Evolutionary conservation across 2,329 filamentous ascomycete species (phyloP), one percentile per base, ranked within the genome.

Genomic region (Exophiala oligosperma): DNA sequence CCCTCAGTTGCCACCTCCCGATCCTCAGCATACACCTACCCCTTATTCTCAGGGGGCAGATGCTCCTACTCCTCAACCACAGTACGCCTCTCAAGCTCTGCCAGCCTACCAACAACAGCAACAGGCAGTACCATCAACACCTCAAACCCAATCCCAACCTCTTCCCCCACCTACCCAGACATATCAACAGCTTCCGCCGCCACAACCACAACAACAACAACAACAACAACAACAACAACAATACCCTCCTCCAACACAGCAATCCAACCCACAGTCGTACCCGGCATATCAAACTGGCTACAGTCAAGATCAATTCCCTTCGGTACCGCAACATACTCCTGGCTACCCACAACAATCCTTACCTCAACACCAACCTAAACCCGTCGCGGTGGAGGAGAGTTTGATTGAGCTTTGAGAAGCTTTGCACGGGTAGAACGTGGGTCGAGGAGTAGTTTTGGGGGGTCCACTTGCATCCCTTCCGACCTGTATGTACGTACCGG

Each of bases 361-460:
- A 37, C 49, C 47, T 37, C 84, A 83, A 52, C 69, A 82, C 47
- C 70, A 72, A 55, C 74, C 77, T 43, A 76, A 81, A 65, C 70
- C 79, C 73, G 70, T 64, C 2, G 81, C 77, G 1, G 81, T 88
- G 48, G 90, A 93, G 73, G 90, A 93, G 73, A 88, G 86, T 58
- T 74, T 94, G 68, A 94, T 94, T 73, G 90, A 94, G 72, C 79
- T 93, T 61, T 92, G 73, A 11, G 11, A 35, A 35, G 32, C 32
- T 35, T 35, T 35, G 11, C 4, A 35, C 17, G 17, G 17, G 17
- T 17, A 17, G 17, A 17, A 17, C 17, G 17, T 17, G 17, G 17
- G 17, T 17, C 17, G 17, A 17, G 17, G 17, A 17, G 17, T 17
- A 17, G 17, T 17, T 17, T 17, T 17, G 17, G 17, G 17, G 17